phyloP scores from a whole-genome alignment of 2,329 filamentous ascomycete species.

The Clarireedia hainanense region DNA sequence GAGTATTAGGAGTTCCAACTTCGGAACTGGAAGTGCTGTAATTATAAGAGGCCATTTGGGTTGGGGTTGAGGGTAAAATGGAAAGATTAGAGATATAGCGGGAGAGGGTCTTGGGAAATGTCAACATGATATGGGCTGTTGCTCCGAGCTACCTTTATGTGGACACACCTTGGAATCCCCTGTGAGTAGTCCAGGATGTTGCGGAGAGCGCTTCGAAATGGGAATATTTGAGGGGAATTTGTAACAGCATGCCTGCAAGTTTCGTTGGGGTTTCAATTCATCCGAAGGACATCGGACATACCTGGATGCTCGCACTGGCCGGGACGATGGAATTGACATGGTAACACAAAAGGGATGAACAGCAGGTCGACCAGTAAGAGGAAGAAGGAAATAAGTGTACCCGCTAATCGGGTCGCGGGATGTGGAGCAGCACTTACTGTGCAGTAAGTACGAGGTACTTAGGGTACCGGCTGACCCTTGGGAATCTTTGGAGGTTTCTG shows the following conservation, averaged over 20 bases:
- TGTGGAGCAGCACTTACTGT: not conserved
- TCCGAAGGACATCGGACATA: not conserved
- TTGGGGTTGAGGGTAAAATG: not conserved
- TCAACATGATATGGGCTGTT: conserved; percentile 18
- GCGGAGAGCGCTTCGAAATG: not conserved
- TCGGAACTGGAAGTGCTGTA: conserved; percentile 22
- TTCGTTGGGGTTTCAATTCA: conserved; percentile 25
- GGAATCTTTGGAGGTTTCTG: too few relatives aligned
- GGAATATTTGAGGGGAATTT: conserved; percentile 6
- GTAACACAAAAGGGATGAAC: not conserved
- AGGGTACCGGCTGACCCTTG: too few relatives aligned
- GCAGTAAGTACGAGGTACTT: too few relatives aligned
- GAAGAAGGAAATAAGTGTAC: not conserved
- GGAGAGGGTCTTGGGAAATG: conserved; percentile 7
- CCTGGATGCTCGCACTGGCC: not conserved
- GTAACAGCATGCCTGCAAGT: conserved; percentile 21
- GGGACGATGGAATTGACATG: not conserved
- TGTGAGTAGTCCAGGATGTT: not conserved
- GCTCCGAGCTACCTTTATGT: conserved; percentile 11
- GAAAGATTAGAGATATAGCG: conserved; percentile 3
- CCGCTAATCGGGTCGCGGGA: not conserved
- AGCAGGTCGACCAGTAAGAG: not conserved
- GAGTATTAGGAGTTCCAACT: conserved; percentile 8
- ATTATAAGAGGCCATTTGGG: conserved; percentile 25
- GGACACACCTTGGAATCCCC: conserved; percentile 13